These are phyloP conservation scores for Serendipita sp. DNA, from an alignment of 1,284 basidiomycete genomes.

Conservation along the genomic window DNA sequence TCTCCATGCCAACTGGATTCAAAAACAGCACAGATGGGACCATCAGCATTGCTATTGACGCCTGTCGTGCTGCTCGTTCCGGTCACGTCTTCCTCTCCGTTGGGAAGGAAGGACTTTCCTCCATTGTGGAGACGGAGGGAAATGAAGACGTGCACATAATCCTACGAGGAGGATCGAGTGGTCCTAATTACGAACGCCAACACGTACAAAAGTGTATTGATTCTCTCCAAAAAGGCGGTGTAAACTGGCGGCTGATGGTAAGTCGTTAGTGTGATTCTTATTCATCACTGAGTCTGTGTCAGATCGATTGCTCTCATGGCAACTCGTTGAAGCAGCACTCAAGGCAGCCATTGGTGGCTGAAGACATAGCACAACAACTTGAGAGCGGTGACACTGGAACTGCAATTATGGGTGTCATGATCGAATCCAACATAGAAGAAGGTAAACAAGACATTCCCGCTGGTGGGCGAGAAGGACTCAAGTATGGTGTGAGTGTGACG, in stretches of 20 bases:
- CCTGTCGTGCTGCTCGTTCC: slow-evolving; percentile 84
- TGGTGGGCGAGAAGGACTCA: slow-evolving; percentile 42
- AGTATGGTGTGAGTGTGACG: slow-evolving; percentile 80
- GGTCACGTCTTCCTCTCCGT: slow-evolving; percentile 98
- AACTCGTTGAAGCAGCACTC: slow-evolving; percentile 87
- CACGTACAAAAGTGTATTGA: slow-evolving; percentile 59
- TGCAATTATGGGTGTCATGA: slow-evolving; percentile 88
- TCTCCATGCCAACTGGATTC: slow-evolving; percentile 46
- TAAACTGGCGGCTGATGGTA: background rate
- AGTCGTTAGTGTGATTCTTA: slow-evolving; percentile 8
- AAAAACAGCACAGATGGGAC: slow-evolving; percentile 98
- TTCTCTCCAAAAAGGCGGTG: slow-evolving; percentile 46
- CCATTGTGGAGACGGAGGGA: slow-evolving; percentile 90
- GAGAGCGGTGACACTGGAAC: slow-evolving; percentile 44
- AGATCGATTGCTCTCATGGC: slow-evolving; percentile 34
- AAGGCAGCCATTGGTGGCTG: slow-evolving; percentile 77
- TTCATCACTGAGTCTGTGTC: slow-evolving; percentile 6
- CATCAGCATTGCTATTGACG: slow-evolving; percentile 79
- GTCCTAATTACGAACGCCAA: slow-evolving; percentile 73
- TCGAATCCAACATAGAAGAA: slow-evolving; percentile 84
- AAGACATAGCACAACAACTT: slow-evolving; percentile 67
- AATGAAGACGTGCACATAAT: slow-evolving; percentile 90
- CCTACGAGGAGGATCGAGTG: slow-evolving; percentile 76
- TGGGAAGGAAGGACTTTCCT: slow-evolving; percentile 77
- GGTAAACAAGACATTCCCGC: slow-evolving; percentile 74